Base-by-base conservation (phyloP, 139 green algal genomes). In the Tetradesmus obliquus region DNA sequence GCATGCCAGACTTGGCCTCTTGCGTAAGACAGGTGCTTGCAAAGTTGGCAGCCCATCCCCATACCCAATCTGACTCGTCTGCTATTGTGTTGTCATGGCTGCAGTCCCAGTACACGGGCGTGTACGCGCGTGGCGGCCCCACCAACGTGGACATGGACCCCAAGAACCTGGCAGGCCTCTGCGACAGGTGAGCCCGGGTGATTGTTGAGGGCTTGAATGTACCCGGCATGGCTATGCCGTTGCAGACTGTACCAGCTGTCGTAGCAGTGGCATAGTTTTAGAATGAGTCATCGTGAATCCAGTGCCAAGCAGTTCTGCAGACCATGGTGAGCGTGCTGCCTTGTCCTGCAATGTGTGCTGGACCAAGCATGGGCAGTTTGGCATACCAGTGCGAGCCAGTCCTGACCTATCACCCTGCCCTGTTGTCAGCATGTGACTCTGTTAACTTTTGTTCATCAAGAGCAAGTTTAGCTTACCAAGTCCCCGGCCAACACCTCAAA, bases 81-180 rank as follows among this genome's bases (percentile, higher is more conserved):
- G 60, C 10, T 24, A 9, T 76, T 76, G 15, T 76, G 66, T 3
- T 57, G 15, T 24, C 58, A 32, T 60, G 32, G 2, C 83, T 91
- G 83, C 92, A 94, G 92, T 83, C n/a, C 69, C 94, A 90, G 5
- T 95, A 95, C 93, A 95, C 95, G 19, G 95, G 96, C 20, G 95
- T 97, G 45, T 97, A 97, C 90, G 93, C 93, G 10, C 93, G 93
- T 5, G 96, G 96, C 53, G 96, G 96, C 5, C 95, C 96, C 76
- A 96, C 92, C 62, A 96, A 95, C 71, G 92, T 95, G 13, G 91
- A 95, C 80, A 66, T 84, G 24, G 82, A 89, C 57, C 86, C 89
- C 51, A 80, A 82, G 6, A 93, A 94, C 90, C 91, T 96, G 57
- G 89, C 87, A 15, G 54, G 87, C 24, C 20, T 96, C 7, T 92